Percentiles rank a stretch among this genome's conserved stretches.
These are phyloP conservation scores for Agaricus sinodeliciosus DNA, from an alignment of 768 basidiomycete genomes.

Conservation along the genomic window DNA sequence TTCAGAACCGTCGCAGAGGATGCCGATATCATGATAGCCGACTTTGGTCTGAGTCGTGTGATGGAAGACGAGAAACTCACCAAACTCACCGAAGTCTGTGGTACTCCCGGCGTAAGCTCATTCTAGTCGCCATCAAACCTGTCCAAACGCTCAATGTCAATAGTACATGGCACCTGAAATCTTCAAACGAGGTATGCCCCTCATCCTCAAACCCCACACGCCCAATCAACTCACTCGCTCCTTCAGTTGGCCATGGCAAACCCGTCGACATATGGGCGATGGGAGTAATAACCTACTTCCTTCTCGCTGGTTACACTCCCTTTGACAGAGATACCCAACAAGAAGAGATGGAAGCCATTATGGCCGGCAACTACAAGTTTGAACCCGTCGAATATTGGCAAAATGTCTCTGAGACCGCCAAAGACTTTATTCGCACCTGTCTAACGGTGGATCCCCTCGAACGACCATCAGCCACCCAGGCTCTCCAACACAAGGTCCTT, in stretches of 20 bases:
- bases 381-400: conserved; percentile 75
- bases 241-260: conserved; percentile 80
- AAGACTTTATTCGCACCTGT: conserved; percentile 76
- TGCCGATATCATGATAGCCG: conserved; percentile 94
- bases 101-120: conserved; percentile 72
- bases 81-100: conserved; percentile 90
- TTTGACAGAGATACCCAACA: conserved; percentile 89
- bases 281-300: conserved; percentile 97
- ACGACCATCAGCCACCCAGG: conserved; percentile 74
- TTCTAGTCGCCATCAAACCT: neutral
- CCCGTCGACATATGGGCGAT: conserved; percentile 97
- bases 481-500: conserved; percentile 58
- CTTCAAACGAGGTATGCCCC: conserved; percentile 72
- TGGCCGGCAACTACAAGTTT: conserved; percentile 89
- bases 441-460: conserved; percentile 76
- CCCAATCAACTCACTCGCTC: neutral
- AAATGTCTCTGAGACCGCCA: conserved; percentile 77
- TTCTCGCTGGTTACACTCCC: conserved; percentile 88
- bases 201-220: neutral
- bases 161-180: conserved; percentile 97
- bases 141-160: neutral
- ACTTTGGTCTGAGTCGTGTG: conserved; percentile 89
- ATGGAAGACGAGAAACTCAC: conserved; percentile 88
- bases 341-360: conserved; percentile 94
- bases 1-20: conserved; percentile 88